A percentile compares a stretch with the other conserved stretches of the same genome.
Conservation (phyloP, 2,329 filamentous ascomycete genomes). For the Talaromyces sp. region DNA sequence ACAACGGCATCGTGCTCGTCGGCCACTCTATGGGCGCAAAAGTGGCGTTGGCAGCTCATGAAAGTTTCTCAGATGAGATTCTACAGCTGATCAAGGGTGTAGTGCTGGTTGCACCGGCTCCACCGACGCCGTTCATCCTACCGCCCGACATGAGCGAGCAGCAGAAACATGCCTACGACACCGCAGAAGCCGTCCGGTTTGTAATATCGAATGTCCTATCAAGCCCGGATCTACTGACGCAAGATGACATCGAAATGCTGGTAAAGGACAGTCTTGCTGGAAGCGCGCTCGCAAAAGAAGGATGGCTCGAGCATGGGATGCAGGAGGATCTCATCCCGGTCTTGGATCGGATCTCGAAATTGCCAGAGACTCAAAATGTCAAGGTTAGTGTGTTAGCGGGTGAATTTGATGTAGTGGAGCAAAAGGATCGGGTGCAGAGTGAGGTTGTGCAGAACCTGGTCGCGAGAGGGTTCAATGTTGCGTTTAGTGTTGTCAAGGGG, state of each 20-base stretch:
- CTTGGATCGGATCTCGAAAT: constrained; percentile 18
- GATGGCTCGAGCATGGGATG: constrained; percentile 37
- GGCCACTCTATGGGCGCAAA: constrained; percentile 44
- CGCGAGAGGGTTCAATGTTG: constrained; percentile 15
- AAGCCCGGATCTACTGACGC: constrained; percentile 13
- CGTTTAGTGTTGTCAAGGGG: constrained; percentile 14
- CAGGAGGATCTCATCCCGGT: constrained; percentile 29
- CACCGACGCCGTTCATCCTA: constrained; percentile 31
- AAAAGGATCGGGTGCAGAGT: constrained; percentile 27
- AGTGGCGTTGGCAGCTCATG: constrained; percentile 27
- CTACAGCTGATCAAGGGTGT: constrained; percentile 27
- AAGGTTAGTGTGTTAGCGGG: constrained; percentile 29
- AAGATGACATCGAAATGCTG: constrained; percentile 21
- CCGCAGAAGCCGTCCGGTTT: constrained; percentile 28
- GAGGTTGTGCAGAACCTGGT: constrained; percentile 24
- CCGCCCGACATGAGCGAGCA: constrained; percentile 33
- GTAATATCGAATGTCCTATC: constrained; percentile 34
- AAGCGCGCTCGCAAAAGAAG: constrained; percentile 28
- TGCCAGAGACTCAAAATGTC: constrained; percentile 14
- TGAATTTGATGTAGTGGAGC: constrained; percentile 33
- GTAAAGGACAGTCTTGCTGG: constrained; percentile 31
- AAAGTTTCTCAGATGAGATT: constrained; percentile 1
- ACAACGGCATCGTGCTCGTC: constrained; percentile 30
- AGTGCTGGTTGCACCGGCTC: constrained; percentile 34
- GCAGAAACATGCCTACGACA: constrained; percentile 34